Evolutionary conservation across 2,329 filamentous ascomycete genomes (phyloP).

Genomic region (Colletotrichum costaricense): DNA sequence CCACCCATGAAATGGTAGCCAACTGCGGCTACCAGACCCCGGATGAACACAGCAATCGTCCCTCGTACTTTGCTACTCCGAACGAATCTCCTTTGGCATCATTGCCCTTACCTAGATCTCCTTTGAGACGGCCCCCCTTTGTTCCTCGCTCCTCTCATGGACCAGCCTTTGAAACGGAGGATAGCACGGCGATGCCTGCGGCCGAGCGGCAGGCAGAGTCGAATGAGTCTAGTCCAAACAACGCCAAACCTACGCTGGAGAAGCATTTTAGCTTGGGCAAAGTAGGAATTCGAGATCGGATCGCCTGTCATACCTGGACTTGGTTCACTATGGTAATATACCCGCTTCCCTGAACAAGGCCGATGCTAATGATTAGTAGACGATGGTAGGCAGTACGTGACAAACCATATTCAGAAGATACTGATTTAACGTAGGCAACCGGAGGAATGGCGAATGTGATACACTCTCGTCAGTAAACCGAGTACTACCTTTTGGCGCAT

Average conservation of each 20-base stretch:
- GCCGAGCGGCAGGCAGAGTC: conserved; percentile 35
- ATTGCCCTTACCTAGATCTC: conserved; percentile 2
- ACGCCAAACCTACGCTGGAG: conserved; percentile 46
- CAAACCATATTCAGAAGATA: neutral
- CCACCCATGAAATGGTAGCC: conserved; percentile 44
- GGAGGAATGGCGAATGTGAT: conserved; percentile 68
- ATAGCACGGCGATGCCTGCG: conserved; percentile 6
- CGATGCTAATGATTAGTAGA: conserved; percentile 39
- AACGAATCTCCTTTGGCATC: conserved; percentile 18
- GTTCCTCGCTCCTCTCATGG: conserved; percentile 26
- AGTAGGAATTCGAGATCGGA: conserved; percentile 60
- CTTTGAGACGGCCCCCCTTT: conserved; percentile 27
- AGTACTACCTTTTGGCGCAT: conserved; percentile 67
- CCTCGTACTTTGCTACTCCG: conserved; percentile 41
- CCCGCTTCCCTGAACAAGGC: neutral
- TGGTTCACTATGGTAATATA: conserved; percentile 74
- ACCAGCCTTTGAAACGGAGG: conserved; percentile 5
- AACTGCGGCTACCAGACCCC: conserved; percentile 52
- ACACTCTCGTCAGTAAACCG: conserved; percentile 58
- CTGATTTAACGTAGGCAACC: conserved; percentile 55
- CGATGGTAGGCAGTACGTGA: conserved; percentile 43
- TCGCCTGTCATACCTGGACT: conserved; percentile 73
- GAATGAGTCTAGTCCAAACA: conserved; percentile 45
- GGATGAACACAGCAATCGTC: conserved; percentile 44
- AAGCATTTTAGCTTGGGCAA: conserved; percentile 39